phyloP scores from a whole-genome alignment of 176 grass and related monocot species.

The Eleusine coracana region DNA sequence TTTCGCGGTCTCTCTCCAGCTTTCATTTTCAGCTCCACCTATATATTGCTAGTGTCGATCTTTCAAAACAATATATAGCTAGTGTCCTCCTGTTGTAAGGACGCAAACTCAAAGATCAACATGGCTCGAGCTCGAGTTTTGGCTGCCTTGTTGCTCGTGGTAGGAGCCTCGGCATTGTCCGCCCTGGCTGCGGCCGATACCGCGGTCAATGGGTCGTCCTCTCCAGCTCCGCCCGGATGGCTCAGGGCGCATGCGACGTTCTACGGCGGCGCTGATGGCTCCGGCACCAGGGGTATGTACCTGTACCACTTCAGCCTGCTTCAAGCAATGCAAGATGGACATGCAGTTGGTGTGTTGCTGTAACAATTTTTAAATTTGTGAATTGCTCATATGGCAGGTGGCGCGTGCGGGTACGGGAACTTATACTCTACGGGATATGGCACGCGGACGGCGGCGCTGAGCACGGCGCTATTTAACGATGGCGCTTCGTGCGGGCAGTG shows the following conservation, averaged over 20 bases:
- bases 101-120: background rate
- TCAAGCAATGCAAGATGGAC: background rate
- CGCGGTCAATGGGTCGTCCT: background rate
- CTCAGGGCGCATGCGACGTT: slow-evolving; percentile 47
- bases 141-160: background rate
- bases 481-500: slow-evolving; percentile 50
- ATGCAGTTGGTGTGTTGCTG: background rate
- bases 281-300: slow-evolving; percentile 51
- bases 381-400: slow-evolving; percentile 24
- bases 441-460: slow-evolving; percentile 73
- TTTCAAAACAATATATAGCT: background rate
- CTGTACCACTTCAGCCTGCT: background rate
- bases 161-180: background rate
- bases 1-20: background rate
- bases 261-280: slow-evolving; percentile 49
- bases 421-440: slow-evolving; percentile 45
- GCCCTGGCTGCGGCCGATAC: background rate
- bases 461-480: slow-evolving; percentile 89
- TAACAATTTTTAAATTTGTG: background rate
- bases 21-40: background rate
- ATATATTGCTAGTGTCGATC: too few species aligned
- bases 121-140: background rate
- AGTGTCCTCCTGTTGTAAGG: background rate
- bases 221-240: background rate
- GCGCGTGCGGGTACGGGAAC: slow-evolving; percentile 60